Base-by-base conservation (phyloP, 2,329 filamentous ascomycete genomes). In the Coleophoma eucalyptorum region DNA sequence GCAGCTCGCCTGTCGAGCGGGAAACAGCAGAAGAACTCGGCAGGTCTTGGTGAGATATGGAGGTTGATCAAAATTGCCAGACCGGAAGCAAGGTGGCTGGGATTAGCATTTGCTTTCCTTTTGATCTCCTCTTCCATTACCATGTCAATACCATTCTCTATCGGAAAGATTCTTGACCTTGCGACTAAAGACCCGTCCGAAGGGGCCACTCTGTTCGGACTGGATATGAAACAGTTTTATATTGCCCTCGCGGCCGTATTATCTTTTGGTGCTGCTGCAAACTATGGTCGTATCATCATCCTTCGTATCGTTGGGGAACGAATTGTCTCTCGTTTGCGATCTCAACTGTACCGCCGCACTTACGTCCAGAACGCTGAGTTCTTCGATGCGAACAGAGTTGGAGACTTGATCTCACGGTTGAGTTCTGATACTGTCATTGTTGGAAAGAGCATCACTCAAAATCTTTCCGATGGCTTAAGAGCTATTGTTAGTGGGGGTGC, bases 341-440 rank as follows among this genome's bases (percentile, higher is more conserved):
- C 92, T 15, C 88, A 90, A 65, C 82, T 99, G 4, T 99, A 96
- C 73, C 84, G 90, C 58, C 84, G 88, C 57, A 99, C 94, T 0
- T 96, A 95, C 61, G 80, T 94, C n/a, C 94, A 99, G 68, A 94
- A 99, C 68, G 94, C 94, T 52, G 94, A 97, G 65, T 99, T 99
- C 73, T 99, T 99, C 65, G 94, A 99, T 67, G 94, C 94, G 37
- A 99, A 99, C 72, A 83, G 94, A 21, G 92, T 97, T 21, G 94
- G 94, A 67, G 94, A 99, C 67, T 75, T 99, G 60, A 97, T 99
- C 64, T 97, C 93, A 35, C 87, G 95, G 35, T 82, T 99, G 43
- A 92, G 93, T 63, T 96, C 92, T 2, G 95, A 99, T 68, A 97
- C 94, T 1, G 90, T 97, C 64, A 95, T 99, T 64, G 94, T 99